Base-by-base conservation (phyloP, 2,329 filamentous ascomycete genomes). In the Monilinia fructicola region DNA sequence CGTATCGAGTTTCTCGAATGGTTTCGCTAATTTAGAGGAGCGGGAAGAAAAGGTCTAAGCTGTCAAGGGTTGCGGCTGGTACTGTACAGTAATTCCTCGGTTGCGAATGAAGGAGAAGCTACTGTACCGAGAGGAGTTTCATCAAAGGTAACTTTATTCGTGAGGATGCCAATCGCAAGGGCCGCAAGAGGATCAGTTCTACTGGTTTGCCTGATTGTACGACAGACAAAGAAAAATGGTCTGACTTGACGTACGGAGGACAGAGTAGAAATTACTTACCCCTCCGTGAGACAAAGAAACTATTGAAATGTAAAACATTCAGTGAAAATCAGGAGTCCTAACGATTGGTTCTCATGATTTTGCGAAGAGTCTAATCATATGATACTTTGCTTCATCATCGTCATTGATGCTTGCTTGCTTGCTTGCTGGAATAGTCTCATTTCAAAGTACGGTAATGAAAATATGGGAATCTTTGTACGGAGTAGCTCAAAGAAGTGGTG, bases 401-500 rank as follows among this genome's bases (percentile, higher is more conserved):
- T 48, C 56, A 38, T 48, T 26, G 28, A 23, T 18, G n/a, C 55
- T 23, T 21, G n/a, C n/a, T 54, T 35, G 38, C 9, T 23, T 35
- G 18, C 28, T 63, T 63, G 10, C 23, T 54, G 60, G 23, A 26
- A 40, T 52, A 44, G 35, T 54, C 35, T n/a, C 35, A 28, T 44
- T 54, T 44, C 50, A 12, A 64, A 54, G 28, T 21, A 60, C 28
- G 26, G 56, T 16, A 60, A 35, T 35, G 42, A 60, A 18, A 21
- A 42, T 16, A 48, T 60, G 56, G 14, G 16, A 23, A 60, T 35
- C 56, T 48, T 60, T 1, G 28, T 23, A n/a, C n/a, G n/a, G n/a
- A n/a, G n/a, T n/a, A 35, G 26, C 56, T 60, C 56, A 60, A 31
- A 48, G 42, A 28, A 60, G 56, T 60, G 42, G 14, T 35, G 42